These are phyloP conservation scores for Nothophoma quercina DNA, from an alignment of 2,329 filamentous ascomycete genomes.

Conservation along the genomic window DNA sequence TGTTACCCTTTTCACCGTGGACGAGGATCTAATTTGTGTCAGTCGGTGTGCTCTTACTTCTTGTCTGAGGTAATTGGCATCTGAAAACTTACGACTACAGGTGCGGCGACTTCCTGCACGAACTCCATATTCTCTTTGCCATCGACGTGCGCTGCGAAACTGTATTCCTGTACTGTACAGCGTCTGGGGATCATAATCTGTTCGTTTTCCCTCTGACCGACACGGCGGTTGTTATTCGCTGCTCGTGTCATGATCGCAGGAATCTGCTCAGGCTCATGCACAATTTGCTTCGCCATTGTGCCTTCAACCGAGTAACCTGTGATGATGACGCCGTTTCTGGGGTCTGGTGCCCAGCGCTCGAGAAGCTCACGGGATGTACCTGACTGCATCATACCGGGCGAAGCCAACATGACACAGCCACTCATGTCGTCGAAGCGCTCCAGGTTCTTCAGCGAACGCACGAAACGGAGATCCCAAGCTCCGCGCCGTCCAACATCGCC, in stretches of 20 bases:
- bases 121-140: conserved; percentile 96
- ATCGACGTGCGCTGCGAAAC: conserved; percentile 96
- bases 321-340: conserved; percentile 97
- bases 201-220: conserved; percentile 73
- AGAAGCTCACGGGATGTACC: conserved; percentile 91
- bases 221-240: conserved; percentile 63
- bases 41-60: conserved; percentile 2
- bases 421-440: conserved; percentile 97
- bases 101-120: conserved; percentile 90
- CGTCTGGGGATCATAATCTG: conserved; percentile 90
- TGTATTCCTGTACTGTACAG: conserved; percentile 93
- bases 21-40: conserved; percentile 77
- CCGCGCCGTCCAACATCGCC: conserved; percentile 78
- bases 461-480: conserved; percentile 96
- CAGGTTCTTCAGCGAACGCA: conserved; percentile 88
- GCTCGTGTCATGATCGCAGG: conserved; percentile 82
- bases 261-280: conserved; percentile 94
- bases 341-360: conserved; percentile 94
- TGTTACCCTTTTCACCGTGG: conserved; percentile 96
- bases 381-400: conserved; percentile 97
- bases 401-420: conserved; percentile 95
- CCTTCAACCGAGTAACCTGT: conserved; percentile 98
- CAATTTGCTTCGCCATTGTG: conserved; percentile 95
- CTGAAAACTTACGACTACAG: conserved; percentile 78
- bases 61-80: not conserved